Evolutionary conservation across 805 yeast species (phyloP).

Genomic region (Saccharomycopsis vini): DNA sequence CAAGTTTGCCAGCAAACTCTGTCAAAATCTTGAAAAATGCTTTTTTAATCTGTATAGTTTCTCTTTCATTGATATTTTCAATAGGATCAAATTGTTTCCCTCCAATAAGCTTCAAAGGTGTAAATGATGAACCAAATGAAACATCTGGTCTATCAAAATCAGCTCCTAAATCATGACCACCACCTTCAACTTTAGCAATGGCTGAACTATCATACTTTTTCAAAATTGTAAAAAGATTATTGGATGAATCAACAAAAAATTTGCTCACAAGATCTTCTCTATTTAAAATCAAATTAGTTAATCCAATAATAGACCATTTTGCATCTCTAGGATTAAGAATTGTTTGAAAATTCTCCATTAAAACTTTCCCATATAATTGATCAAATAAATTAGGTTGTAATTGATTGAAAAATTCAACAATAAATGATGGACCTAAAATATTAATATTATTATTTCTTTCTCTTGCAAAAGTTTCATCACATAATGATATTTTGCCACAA

Average conservation of each 20-base stretch:
- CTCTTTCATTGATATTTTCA: conserved; percentile 34
- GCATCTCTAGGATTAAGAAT: conserved; percentile 40
- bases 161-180: conserved; percentile 25
- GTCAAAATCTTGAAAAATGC: conserved; percentile 7
- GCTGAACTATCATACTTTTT: no score
- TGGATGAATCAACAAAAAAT: not conserved
- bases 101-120: conserved; percentile 58
- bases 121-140: conserved; percentile 80
- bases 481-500: conserved; percentile 42
- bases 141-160: conserved; percentile 60
- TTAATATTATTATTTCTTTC: conserved; percentile 23
- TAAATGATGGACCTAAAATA: conserved; percentile 40
- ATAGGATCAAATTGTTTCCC: conserved; percentile 63
- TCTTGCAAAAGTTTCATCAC: conserved; percentile 16
- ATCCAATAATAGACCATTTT: conserved; percentile 44
- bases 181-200: no score
- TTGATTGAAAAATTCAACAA: conserved; percentile 55
- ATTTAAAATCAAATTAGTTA: conserved; percentile 35
- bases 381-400: conserved; percentile 57
- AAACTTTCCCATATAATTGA: conserved; percentile 39
- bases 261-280: no score
- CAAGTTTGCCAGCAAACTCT: not conserved
- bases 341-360: conserved; percentile 41
- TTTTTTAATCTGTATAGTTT: no score
- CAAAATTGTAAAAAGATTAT: no score